Conservation (phyloP, 176 grass and related monocot species). For the Olyra latifolia region DNA sequence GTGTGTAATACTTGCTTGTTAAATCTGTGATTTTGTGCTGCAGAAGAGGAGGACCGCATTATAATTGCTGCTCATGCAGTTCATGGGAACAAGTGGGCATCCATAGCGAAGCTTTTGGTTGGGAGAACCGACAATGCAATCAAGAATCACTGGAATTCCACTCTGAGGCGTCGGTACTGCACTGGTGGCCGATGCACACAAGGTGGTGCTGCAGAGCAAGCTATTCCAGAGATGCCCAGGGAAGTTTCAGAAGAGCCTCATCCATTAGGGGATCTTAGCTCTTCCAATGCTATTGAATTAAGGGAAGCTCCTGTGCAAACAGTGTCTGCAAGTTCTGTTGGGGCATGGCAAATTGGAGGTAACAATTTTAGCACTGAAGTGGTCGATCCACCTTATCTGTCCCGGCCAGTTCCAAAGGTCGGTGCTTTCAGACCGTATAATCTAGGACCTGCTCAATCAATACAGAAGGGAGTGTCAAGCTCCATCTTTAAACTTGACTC, state of each 20-base stretch:
- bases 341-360: slow-evolving; percentile 2
- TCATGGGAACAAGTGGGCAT: slow-evolving; percentile 95
- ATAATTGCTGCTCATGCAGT: slow-evolving; percentile 81
- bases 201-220: slow-evolving; percentile 35
- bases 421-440: slow-evolving; percentile 84
- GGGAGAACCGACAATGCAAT: slow-evolving; percentile 96
- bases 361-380: slow-evolving; percentile 26
- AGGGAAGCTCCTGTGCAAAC: slow-evolving; percentile 44
- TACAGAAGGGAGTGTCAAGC: slow-evolving; percentile 20
- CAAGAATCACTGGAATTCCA: slow-evolving; percentile 99
- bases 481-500: slow-evolving; percentile 30
- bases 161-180: slow-evolving; percentile 65
- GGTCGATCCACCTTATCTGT: slow-evolving; percentile 67
- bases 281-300: slow-evolving; percentile 36
- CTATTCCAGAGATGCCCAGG: slow-evolving; percentile 41
- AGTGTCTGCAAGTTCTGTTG: slow-evolving; percentile 35
- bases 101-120: slow-evolving; percentile 83
- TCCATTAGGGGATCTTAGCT: slow-evolving; percentile 42
- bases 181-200: slow-evolving; percentile 41
- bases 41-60: slow-evolving; percentile 91
- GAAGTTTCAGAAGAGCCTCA: slow-evolving; percentile 50
- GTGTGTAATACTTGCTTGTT: background rate
- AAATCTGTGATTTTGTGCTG: slow-evolving; percentile 34
- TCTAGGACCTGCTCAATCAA: slow-evolving; percentile 19
- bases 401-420: slow-evolving; percentile 67